Conservation (phyloP, 1,284 basidiomycete genomes). For the Fomitopsis palustris region DNA sequence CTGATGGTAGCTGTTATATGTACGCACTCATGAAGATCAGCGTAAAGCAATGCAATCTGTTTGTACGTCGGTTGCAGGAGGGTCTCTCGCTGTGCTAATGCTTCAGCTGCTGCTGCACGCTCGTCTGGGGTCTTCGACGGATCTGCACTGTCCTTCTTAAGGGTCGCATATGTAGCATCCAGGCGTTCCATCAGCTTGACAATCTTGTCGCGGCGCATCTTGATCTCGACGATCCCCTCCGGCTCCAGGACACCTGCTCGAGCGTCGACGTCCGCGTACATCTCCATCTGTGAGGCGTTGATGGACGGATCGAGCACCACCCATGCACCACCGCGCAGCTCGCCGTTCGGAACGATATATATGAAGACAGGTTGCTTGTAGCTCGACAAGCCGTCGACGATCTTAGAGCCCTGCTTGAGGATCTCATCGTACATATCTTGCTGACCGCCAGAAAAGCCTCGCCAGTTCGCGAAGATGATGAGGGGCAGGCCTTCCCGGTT, state of each 20-base stretch:
- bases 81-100: slow-evolving; percentile 78
- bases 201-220: slow-evolving; percentile 90
- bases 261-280: slow-evolving; percentile 96
- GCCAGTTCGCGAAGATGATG: slow-evolving; percentile 99
- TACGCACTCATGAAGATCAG: slow-evolving; percentile 92
- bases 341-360: slow-evolving; percentile 98
- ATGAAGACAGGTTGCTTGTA: slow-evolving; percentile 99
- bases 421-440: slow-evolving; percentile 98
- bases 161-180: slow-evolving; percentile 78
- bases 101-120: slow-evolving; percentile 64
- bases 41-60: slow-evolving; percentile 92
- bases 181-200: slow-evolving; percentile 91
- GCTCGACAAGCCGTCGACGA: slow-evolving; percentile 95
- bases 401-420: slow-evolving; percentile 93
- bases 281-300: slow-evolving; percentile 97
- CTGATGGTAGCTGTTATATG: neutral
- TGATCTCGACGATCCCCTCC: slow-evolving; percentile 95
- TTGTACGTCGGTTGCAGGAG: slow-evolving; percentile 88
- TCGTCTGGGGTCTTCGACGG: slow-evolving; percentile 69
- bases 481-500: slow-evolving; percentile 95
- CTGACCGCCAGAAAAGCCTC: slow-evolving; percentile 99
- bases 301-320: slow-evolving; percentile 98
- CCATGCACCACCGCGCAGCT: slow-evolving; percentile 99
- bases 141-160: slow-evolving; percentile 83
- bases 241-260: slow-evolving; percentile 98